A percentile compares a stretch with the other conserved stretches of the same genome.
These are phyloP conservation scores for Meyerozyma elateridarum DNA, from an alignment of 1,139 yeast species.

Conservation along the genomic window DNA sequence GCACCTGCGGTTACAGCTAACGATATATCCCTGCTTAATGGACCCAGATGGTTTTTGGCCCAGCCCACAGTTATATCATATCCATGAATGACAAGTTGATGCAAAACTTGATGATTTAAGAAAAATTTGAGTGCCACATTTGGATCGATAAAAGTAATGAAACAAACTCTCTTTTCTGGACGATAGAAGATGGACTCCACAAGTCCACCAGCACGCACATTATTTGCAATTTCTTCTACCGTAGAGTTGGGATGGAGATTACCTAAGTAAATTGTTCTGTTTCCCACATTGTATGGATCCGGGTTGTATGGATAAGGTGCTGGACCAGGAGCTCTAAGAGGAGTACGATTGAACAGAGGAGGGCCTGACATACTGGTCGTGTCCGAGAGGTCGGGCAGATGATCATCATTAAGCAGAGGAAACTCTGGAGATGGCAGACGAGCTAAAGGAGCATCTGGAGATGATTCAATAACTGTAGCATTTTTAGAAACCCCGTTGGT, in stretches of 20 bases:
- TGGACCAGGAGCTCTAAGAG: not conserved
- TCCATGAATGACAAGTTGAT: slow-evolving; percentile 44
- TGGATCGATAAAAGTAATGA: slow-evolving; percentile 43
- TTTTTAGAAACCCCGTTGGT: no score
- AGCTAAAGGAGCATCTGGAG: not conserved
- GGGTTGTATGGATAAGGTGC: slow-evolving; percentile 7
- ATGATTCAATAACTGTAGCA: not conserved
- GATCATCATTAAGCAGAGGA: slow-evolving; percentile 2
- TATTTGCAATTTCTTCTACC: slow-evolving; percentile 46
- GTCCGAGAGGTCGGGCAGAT: no score
- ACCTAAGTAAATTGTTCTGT: slow-evolving; percentile 42
- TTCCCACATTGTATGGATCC: slow-evolving; percentile 24
- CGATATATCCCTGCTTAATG: slow-evolving; percentile 33
- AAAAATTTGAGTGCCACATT: slow-evolving; percentile 38
- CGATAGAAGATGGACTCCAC: slow-evolving; percentile 37
- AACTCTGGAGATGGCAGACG: slow-evolving; percentile 1
- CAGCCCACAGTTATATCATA: slow-evolving; percentile 42
- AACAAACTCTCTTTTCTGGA: slow-evolving; percentile 38
- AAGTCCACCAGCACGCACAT: slow-evolving; percentile 46
- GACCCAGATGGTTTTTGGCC: slow-evolving; percentile 45
- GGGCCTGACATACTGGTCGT: slow-evolving; percentile 1
- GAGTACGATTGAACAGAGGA: slow-evolving; percentile 1
- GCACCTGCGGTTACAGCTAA: slow-evolving; percentile 48
- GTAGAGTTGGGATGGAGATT: slow-evolving; percentile 42
- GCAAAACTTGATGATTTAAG: slow-evolving; percentile 41